Conservation (phyloP, 805 yeast species). For the Cyberlindnera meyerae region DNA sequence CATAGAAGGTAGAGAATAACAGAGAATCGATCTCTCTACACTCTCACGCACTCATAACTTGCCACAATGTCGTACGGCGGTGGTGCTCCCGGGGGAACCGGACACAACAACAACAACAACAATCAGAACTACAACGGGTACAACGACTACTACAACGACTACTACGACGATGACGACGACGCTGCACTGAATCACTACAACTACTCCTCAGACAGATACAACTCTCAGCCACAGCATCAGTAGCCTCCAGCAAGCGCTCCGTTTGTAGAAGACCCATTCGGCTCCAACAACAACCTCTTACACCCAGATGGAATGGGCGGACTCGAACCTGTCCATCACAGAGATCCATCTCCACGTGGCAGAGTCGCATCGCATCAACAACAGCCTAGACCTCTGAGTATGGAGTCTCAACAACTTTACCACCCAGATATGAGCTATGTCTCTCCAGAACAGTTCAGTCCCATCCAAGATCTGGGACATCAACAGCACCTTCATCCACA, state of each 20-base stretch:
- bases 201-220: conserved; percentile 5
- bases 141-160: conserved; percentile 4
- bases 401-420: no score
- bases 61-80: neutral
- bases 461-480: conserved; percentile 25
- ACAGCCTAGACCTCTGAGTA: no score
- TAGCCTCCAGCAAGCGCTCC: no score
- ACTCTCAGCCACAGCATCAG: neutral
- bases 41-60: no score
- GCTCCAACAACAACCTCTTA: conserved; percentile 9
- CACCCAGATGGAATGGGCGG: conserved; percentile 10
- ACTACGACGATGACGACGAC: conserved; percentile 6
- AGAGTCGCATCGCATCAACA: conserved; percentile 3
- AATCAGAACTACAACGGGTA: conserved; percentile 5
- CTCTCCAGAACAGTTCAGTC: conserved; percentile 22
- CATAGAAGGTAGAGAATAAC: no score
- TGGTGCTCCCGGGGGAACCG: neutral
- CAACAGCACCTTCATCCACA: no score
- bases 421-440: conserved; percentile 2
- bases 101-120: conserved; percentile 2
- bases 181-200: conserved; percentile 6
- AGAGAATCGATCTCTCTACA: no score
- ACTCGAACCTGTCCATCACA: conserved; percentile 10
- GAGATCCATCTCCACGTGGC: conserved; percentile 12
- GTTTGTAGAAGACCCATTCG: conserved; percentile 9